These are phyloP conservation scores for Leccinum pellstonianum DNA, from an alignment of 768 basidiomycete genomes.

Conservation along the genomic window DNA sequence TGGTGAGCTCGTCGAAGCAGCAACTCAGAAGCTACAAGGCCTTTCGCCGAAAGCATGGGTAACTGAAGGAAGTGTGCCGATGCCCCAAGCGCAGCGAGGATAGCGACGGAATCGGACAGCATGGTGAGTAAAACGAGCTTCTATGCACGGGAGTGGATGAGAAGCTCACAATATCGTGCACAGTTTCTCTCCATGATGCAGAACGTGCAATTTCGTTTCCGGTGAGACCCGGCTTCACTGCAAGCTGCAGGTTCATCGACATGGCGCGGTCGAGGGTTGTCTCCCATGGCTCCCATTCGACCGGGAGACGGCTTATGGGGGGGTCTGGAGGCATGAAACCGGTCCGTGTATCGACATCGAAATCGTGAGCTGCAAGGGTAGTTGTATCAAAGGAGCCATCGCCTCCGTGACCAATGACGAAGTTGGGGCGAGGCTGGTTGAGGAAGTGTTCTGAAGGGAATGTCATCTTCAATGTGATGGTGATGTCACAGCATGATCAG, in stretches of 20 bases:
- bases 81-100: neutral
- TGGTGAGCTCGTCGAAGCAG: conserved; percentile 69
- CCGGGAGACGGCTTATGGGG: conserved; percentile 62
- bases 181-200: conserved; percentile 50
- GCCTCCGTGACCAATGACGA: conserved; percentile 17
- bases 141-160: neutral
- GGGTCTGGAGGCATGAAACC: conserved; percentile 88
- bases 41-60: conserved; percentile 47
- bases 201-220: conserved; percentile 41
- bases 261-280: conserved; percentile 50
- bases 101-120: neutral
- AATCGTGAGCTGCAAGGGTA: conserved; percentile 80
- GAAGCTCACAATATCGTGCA: conserved; percentile 46
- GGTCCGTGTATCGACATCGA: conserved; percentile 87
- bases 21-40: conserved; percentile 49
- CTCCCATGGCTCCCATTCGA: conserved; percentile 75
- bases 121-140: neutral
- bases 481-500: neutral
- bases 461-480: conserved; percentile 5
- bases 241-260: conserved; percentile 52
- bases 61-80: conserved; percentile 41
- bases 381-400: conserved; percentile 44
- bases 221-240: conserved; percentile 40
- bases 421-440: conserved; percentile 34
- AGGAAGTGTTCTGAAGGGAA: conserved; percentile 35